A percentile compares a stretch with the other conserved stretches of the same genome.
phyloP scores from a whole-genome alignment of 2,329 filamentous ascomycete species.

The Nannizzia gypsea region DNA sequence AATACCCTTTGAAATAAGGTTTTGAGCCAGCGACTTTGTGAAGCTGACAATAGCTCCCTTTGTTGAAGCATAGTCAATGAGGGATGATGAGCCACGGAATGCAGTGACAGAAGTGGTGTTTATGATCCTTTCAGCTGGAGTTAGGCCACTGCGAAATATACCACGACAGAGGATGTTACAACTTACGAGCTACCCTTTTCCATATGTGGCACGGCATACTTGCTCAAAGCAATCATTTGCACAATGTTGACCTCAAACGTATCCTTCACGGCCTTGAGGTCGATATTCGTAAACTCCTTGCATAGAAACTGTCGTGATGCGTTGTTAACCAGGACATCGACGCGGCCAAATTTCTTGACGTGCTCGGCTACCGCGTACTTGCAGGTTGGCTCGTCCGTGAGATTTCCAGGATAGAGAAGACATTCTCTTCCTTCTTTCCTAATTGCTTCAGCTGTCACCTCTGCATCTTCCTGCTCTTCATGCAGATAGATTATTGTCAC shows the following conservation, averaged over 20 bases:
- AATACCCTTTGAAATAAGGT: conserved; percentile 46
- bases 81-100: conserved; percentile 40
- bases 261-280: conserved; percentile 44
- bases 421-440: conserved; percentile 41
- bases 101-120: conserved; percentile 46
- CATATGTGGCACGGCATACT: conserved; percentile 47
- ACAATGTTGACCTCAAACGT: conserved; percentile 48
- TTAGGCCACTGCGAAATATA: not conserved
- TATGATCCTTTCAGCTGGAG: conserved; percentile 38
- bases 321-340: conserved; percentile 48
- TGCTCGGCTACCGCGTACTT: conserved; percentile 42
- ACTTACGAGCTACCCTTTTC: conserved; percentile 37
- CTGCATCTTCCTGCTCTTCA: conserved; percentile 45
- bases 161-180: not conserved
- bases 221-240: conserved; percentile 49
- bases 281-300: conserved; percentile 42
- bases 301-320: conserved; percentile 47
- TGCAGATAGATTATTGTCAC: conserved; percentile 45
- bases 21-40: conserved; percentile 42
- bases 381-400: conserved; percentile 42
- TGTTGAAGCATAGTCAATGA: conserved; percentile 47
- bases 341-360: conserved; percentile 36
- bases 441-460: conserved; percentile 42
- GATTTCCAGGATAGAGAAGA: conserved; percentile 38
- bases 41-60: conserved; percentile 50